phyloP scores from a whole-genome alignment of 768 basidiomycete species.

The Megacollybia marginata region DNA sequence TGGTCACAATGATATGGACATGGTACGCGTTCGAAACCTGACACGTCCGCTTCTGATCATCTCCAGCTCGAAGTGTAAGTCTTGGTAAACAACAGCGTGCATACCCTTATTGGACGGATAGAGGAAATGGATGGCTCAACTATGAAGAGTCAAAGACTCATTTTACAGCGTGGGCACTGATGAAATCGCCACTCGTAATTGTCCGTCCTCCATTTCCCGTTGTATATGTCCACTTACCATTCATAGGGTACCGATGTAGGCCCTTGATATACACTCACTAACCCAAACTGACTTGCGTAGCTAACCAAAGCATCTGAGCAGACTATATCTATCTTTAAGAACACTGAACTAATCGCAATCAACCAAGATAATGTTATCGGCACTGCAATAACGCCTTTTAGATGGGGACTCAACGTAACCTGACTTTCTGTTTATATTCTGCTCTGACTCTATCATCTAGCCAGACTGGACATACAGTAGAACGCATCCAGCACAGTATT shows the following conservation, averaged over 20 bases:
- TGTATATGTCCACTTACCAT: not conserved
- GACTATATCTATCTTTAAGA: constrained; percentile 49
- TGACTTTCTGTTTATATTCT: constrained; percentile 3
- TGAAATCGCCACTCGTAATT: constrained; percentile 63
- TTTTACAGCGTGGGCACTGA: constrained; percentile 66
- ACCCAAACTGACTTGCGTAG: constrained; percentile 20
- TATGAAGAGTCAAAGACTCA: constrained; percentile 62
- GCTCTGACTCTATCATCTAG: constrained; percentile 11
- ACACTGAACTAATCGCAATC: constrained; percentile 59
- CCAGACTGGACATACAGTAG: constrained; percentile 33
- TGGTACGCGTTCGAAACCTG: constrained; percentile 27
- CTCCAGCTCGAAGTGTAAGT: constrained; percentile 49
- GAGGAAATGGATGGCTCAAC: constrained; percentile 56
- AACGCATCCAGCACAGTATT: constrained; percentile 60
- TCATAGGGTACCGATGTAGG: constrained; percentile 27
- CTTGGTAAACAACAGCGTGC: not conserved
- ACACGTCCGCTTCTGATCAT: not conserved
- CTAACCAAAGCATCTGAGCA: constrained; percentile 40
- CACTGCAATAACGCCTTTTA: constrained; percentile 54
- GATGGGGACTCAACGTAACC: constrained; percentile 63
- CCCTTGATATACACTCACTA: not conserved
- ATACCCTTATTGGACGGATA: constrained; percentile 13
- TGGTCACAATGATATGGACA: constrained; percentile 64
- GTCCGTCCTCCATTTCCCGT: constrained; percentile 12
- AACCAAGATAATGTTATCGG: constrained; percentile 62